A percentile compares a stretch with the other conserved stretches of the same genome.
Conservation (phyloP, 2,329 filamentous ascomycete genomes). For the Aspergillus bombycis region DNA sequence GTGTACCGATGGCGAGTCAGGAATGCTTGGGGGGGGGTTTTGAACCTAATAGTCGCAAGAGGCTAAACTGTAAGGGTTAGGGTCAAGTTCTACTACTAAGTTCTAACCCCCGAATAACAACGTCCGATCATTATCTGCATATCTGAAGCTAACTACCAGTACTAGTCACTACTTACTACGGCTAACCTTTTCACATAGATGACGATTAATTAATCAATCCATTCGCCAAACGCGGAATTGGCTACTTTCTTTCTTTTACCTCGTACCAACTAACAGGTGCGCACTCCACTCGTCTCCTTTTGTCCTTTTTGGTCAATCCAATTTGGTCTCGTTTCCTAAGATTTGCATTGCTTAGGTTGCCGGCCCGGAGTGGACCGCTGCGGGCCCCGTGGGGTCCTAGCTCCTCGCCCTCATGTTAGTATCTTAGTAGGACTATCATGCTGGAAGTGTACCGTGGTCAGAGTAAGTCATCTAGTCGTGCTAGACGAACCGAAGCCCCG, state of each 20-base stretch:
- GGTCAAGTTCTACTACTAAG: constrained; percentile 6
- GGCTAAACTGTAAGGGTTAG: constrained; percentile 11
- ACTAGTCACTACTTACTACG: neutral
- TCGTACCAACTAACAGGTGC: neutral
- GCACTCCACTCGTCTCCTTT: neutral
- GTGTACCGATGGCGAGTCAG: constrained; percentile 6
- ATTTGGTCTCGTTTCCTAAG: constrained; percentile 6
- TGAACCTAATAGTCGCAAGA: neutral
- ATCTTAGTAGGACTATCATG: too few species aligned
- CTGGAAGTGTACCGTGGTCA: neutral
- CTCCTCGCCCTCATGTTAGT: constrained; percentile 20
- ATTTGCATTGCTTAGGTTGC: constrained; percentile 30
- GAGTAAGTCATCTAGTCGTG: constrained; percentile 8
- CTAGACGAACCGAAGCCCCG: constrained; percentile 14
- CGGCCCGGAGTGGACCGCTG: constrained; percentile 32
- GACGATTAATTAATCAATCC: neutral
- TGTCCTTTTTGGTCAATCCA: neutral
- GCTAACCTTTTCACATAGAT: neutral
- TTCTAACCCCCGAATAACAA: constrained; percentile 10
- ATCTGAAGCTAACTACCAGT: neutral
- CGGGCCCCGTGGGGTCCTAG: constrained; percentile 28
- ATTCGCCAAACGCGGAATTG: neutral
- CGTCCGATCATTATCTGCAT: constrained; percentile 20
- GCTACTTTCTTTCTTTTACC: neutral
- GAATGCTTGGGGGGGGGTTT: neutral